Evolutionary conservation across 2,329 filamentous ascomycete genomes (phyloP).

Genomic region (Colletotrichum plurivorum): DNA sequence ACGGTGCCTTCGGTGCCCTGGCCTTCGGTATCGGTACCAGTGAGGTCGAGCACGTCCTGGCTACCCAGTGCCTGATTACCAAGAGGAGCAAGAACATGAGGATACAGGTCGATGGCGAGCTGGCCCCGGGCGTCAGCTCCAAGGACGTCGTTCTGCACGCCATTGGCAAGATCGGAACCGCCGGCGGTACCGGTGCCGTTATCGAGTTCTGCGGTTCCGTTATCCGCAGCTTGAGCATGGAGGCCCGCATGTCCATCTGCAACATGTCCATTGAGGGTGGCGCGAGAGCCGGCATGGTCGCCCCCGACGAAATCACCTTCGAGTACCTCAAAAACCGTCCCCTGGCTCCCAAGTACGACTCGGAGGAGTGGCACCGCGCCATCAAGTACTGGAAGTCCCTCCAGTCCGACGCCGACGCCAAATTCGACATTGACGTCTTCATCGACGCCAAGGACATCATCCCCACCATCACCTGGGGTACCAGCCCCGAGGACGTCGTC

Average conservation of each 20-base stretch:
- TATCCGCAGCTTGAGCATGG: constrained; percentile 91
- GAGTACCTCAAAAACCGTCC: constrained; percentile 95
- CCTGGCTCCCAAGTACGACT: constrained; percentile 86
- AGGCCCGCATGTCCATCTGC: constrained; percentile 98
- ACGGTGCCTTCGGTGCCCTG: constrained; percentile 94
- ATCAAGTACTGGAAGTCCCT: constrained; percentile 89
- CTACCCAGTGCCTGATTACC: constrained; percentile 95
- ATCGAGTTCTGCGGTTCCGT: constrained; percentile 98
- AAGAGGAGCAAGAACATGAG: constrained; percentile 99
- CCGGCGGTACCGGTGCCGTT: constrained; percentile 92
- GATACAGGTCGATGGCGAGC: constrained; percentile 92
- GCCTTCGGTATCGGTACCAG: constrained; percentile 98
- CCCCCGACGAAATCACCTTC: constrained; percentile 93
- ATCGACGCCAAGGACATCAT: constrained; percentile 94
- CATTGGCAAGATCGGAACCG: constrained; percentile 94
- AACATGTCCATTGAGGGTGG: constrained; percentile 99
- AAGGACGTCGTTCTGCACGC: constrained; percentile 96
- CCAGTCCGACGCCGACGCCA: constrained; percentile 87
- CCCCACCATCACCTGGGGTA: constrained; percentile 97
- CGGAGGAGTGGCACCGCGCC: constrained; percentile 91
- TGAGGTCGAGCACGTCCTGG: constrained; percentile 98
- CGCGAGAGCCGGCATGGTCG: constrained; percentile 96
- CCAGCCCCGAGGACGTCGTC: constrained; percentile 95
- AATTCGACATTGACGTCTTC: constrained; percentile 90
- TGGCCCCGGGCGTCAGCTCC: constrained; percentile 91